Base-by-base conservation (phyloP, 2,329 filamentous ascomycete genomes). In the Pezicula neosporulosa region DNA sequence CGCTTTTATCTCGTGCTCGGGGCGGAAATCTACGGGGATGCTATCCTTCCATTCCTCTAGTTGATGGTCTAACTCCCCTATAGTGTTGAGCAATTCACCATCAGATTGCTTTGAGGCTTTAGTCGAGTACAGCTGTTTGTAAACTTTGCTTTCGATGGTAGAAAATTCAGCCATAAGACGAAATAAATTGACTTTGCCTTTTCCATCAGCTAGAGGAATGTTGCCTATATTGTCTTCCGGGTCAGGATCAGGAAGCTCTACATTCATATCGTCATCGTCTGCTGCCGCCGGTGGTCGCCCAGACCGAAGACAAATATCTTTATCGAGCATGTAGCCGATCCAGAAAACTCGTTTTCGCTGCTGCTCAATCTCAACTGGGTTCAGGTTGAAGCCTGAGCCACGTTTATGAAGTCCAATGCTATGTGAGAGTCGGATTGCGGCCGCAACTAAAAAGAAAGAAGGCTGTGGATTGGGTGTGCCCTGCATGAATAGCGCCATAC, bases 381-480 rank as follows among this genome's bases (percentile, higher is more conserved):
- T 97, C 41, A 99, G 77, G 58, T 95, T 94, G 73, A 97, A 97
- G 3, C 89, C 90, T 6, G 89, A 90, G 4, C 92, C 93, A 48
- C 89, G 85, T 71, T 97, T 97, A 72, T 99, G 94, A 35, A 99
- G 78, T 18, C 94, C 94, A 63, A 99, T 97, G 64, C 87, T 96
- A 67, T 97, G 93, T 1, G 93, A 88, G 18, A 96, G 77, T 48
- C 94, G 81, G 58, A 97, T 93, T 3, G 94, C 94, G 12, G 92
- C 89, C 5, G 93, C 89, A 28, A 97, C 86, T 46, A 97, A 80
- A 62, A 96, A 86, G 67, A 95, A 97, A 2, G 90, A 89, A 1
- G 94, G 93, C 62, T 99, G 94, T 0, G 93, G 94, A 63, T 97
- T 99, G 0, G 94, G 93, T 0, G 94, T 97, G 56, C 94, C 94